Evolutionary conservation across 2,329 filamentous ascomycete species (phyloP), one percentile per base, ranked within the genome.

Genomic region (Penicillium sp.): DNA sequence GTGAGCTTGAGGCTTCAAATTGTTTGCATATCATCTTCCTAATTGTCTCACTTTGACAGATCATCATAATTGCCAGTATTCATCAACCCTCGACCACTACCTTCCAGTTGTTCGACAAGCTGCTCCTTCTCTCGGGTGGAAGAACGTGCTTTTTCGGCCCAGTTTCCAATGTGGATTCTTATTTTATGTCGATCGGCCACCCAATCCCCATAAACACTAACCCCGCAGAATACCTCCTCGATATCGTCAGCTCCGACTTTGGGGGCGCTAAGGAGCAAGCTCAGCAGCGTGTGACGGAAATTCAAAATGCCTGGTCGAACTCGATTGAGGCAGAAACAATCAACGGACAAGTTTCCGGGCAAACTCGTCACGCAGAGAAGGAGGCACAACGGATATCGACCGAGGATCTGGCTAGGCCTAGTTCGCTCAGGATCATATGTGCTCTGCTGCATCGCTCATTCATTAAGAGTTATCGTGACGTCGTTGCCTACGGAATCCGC

Each of bases 21-120:
- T n/a, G n/a, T n/a, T n/a, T n/a, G n/a, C n/a, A n/a, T n/a, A n/a
- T n/a, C n/a, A n/a, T n/a, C n/a, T n/a, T n/a, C n/a, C n/a, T n/a
- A n/a, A n/a, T n/a, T n/a, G n/a, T n/a, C n/a, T n/a, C n/a, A n/a
- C n/a, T n/a, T n/a, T 2, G 1, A 7, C 9, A 87, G 83, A 77
- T 94, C 54, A 84, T 94, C 53, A 84, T 94, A 28, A 85, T 95
- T 53, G 87, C 87, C 4, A 90, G 87, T 36, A 94, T 95, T 56
- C 90, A 95, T 68, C 90, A 95, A 66, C 90, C 90, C 0, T 93
- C 89, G 0, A 89, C 88, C 0, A 81, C 85, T 0, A 92, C 88
- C 0, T 95, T 90, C 62, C 81, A 86, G 57, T 81, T 91, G 12
- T 95, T 95, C 61, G 89, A 95, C 67, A 89, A 88, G 66, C 76